These are phyloP conservation scores for Gossypium bickii DNA, from an alignment of 345 rosid species.

Conservation along the genomic window DNA sequence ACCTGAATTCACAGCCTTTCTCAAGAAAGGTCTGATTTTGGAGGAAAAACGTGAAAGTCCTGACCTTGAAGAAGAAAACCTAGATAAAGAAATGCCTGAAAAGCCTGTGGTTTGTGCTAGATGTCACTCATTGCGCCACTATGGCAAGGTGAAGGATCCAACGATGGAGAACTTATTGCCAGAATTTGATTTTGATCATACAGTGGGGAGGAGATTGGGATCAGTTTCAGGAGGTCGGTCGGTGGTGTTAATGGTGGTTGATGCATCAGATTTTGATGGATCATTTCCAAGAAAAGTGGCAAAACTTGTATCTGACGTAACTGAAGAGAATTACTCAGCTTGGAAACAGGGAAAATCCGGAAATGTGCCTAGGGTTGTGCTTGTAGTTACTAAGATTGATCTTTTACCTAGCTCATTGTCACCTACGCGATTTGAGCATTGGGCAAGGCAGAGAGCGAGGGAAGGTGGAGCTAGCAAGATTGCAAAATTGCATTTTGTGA, in stretches of 20 bases:
- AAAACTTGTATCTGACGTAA: constrained; percentile 56
- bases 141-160: constrained; percentile 83
- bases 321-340: constrained; percentile 59
- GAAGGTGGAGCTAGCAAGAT: constrained; percentile 69
- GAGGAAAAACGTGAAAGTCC: constrained; percentile 29
- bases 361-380: constrained; percentile 69
- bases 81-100: constrained; percentile 13
- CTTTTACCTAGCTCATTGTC: constrained; percentile 69
- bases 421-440: constrained; percentile 68
- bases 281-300: constrained; percentile 82
- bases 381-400: constrained; percentile 87
- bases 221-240: constrained; percentile 65
- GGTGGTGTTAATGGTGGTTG: constrained; percentile 79
- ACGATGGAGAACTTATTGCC: constrained; percentile 81
- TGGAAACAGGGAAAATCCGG: constrained; percentile 90
- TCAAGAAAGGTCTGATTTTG: constrained; percentile 51
- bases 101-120: constrained; percentile 78
- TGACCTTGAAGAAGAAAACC: constrained; percentile 17
- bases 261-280: constrained; percentile 88
- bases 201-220: constrained; percentile 68
- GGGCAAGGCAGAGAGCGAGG: constrained; percentile 84
- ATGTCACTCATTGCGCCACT: constrained; percentile 85
- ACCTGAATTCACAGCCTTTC: constrained; percentile 45
- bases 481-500: constrained; percentile 74
- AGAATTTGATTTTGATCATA: constrained; percentile 84